These are phyloP conservation scores for Hylodesmum podocarpum DNA, from an alignment of 306 rosid species.

Conservation along the genomic window DNA sequence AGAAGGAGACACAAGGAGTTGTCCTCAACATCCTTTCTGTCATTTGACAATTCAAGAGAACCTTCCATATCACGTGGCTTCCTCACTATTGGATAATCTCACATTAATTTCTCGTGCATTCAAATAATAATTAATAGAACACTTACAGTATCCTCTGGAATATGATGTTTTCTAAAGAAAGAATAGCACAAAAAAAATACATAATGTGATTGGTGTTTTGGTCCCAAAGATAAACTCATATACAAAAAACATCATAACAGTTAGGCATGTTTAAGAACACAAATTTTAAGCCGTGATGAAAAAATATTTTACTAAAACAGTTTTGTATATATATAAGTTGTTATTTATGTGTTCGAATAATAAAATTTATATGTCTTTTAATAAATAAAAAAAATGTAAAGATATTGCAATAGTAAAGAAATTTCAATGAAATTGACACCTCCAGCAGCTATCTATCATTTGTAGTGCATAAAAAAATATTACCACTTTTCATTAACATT, in stretches of 20 bases:
- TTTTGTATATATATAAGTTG: neutral
- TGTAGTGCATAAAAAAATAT: too few relatives aligned
- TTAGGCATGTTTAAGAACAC: neutral
- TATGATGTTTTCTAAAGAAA: too few relatives aligned
- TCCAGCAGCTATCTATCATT: too few relatives aligned
- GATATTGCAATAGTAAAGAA: too few relatives aligned
- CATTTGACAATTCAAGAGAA: neutral
- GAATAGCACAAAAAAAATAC: neutral
- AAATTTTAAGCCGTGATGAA: too few relatives aligned
- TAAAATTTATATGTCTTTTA: neutral
- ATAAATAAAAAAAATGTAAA: too few relatives aligned
- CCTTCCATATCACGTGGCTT: slow-evolving; percentile 25
- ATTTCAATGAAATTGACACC: too few relatives aligned
- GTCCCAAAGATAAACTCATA: too few relatives aligned
- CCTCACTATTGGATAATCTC: neutral
- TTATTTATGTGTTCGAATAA: neutral
- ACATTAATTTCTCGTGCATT: neutral
- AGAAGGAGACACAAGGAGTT: neutral
- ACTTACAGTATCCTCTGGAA: too few relatives aligned
- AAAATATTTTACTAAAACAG: too few relatives aligned
- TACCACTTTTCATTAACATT: neutral
- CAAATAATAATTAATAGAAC: neutral
- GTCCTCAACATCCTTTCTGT: neutral
- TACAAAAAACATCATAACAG: neutral
- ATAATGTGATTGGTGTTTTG: neutral